Base-by-base conservation (phyloP, 495 filamentous ascomycete genomes). In the Entonaema liquescens region DNA sequence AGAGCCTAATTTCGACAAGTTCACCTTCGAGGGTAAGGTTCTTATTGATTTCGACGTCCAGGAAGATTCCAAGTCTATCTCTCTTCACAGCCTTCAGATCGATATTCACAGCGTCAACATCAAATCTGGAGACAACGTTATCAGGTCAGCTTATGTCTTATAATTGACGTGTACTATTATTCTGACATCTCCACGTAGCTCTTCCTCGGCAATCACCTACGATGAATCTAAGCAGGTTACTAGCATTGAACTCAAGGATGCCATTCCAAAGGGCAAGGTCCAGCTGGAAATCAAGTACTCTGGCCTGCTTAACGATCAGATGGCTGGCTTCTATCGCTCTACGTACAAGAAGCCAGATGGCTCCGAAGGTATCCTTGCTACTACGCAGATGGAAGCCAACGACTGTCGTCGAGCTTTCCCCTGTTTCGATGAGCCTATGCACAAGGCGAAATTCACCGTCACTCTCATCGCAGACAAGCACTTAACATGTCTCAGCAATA, bases 51-150 rank as follows among this genome's bases (percentile, higher is more conserved):
- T 99, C 73, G 91, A 97, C 75, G 90, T 98, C 36, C 84, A 85
- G 63, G 93, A 97, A 76, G 91, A 95, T 71, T 91, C 92, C 68
- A 93, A 84, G 70, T 93, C 92, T 25, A 90, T 99, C 75, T 89
- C 93, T 36, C 87, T 99, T 68, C 97, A 99, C 79, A 90, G 92
- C 58, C 82, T 93, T 70, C 91, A 98, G 73, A 84, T 99, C 71
- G 88, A 95, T 25, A 92, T 98, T 71, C 89, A 95, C 76, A 88
- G 84, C 64, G 91, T 91, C 68, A 88, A 85, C 50, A 80, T 99
- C 72, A 82, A 78, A 17, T 85, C 85, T 35, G 88, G 79, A 29
- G 85, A 83, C 7, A 70, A 72, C 36, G 80, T 82, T 12, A 75
- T 83, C 52, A 63, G 72, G 81, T 74, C 40, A 62, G 66, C 26